These are phyloP conservation scores for Uncinocarpus reesii DNA, from an alignment of 2,329 filamentous ascomycete species.

Conservation along the genomic window DNA sequence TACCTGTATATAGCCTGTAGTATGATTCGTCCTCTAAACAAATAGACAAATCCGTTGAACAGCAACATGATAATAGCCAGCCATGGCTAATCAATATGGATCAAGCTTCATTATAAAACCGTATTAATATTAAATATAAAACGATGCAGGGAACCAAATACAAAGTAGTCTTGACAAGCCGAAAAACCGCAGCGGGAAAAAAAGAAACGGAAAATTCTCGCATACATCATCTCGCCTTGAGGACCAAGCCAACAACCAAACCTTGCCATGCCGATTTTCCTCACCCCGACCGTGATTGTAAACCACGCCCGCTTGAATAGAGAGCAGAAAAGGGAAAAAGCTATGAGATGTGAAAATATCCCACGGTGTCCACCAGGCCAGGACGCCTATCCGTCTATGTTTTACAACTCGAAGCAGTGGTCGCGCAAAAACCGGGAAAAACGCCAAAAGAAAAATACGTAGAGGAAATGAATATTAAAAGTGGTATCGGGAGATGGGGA, in stretches of 20 bases:
- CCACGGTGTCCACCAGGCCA: neutral
- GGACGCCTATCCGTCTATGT: conserved; percentile 4
- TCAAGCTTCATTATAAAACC: too few species aligned
- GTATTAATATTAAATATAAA: too few species aligned
- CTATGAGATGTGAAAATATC: neutral
- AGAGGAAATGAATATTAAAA: neutral
- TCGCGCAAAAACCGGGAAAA: neutral
- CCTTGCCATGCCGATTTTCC: neutral
- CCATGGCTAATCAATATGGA: too few species aligned
- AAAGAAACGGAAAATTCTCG: neutral
- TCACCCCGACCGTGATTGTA: neutral
- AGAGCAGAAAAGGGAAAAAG: neutral
- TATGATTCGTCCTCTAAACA: too few species aligned
- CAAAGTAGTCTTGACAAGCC: neutral
- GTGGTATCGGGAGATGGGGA: neutral
- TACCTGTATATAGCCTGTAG: neutral
- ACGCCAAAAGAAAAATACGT: neutral
- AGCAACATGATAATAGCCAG: too few species aligned
- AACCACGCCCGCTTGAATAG: neutral
- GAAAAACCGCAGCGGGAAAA: neutral
- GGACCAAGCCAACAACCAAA: neutral
- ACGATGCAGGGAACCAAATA: neutral
- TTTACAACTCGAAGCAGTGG: too few species aligned
- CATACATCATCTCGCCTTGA: conserved; percentile 1
- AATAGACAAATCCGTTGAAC: too few species aligned